These are phyloP conservation scores for Lichtheimia ornata DNA, from an alignment of 371 early-diverging fungal species.

Conservation along the genomic window DNA sequence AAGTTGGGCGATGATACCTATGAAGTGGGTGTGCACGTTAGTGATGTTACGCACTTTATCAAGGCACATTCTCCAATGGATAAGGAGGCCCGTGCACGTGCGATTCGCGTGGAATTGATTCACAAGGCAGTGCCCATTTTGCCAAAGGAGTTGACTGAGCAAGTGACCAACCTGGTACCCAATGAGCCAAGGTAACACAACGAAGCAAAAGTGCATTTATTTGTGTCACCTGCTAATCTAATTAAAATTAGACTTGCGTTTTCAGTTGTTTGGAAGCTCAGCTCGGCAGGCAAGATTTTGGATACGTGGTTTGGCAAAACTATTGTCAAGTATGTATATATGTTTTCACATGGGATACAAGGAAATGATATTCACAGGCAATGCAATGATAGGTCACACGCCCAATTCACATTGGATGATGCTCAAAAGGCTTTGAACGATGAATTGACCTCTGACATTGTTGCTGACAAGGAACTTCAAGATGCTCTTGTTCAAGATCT, in stretches of 20 bases:
- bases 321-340: conserved; percentile 61
- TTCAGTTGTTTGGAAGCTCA: conserved; percentile 85
- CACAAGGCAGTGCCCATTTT: conserved; percentile 95
- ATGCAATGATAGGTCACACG: conserved; percentile 45
- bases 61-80: conserved; percentile 83
- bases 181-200: conserved; percentile 2
- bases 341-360: not conserved
- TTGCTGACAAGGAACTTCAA: conserved; percentile 1
- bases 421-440: conserved; percentile 81
- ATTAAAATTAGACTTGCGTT: conserved; percentile 66
- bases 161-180: conserved; percentile 42
- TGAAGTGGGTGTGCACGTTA: conserved; percentile 95
- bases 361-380: not conserved
- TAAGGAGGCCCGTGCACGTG: conserved; percentile 84
- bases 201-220: not conserved
- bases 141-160: conserved; percentile 85
- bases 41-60: conserved; percentile 97
- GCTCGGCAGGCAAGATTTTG: conserved; percentile 60
- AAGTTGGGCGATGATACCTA: conserved; percentile 65
- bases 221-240: not conserved
- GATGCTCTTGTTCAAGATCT: conserved; percentile 49
- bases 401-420: conserved; percentile 81
- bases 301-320: conserved; percentile 72
- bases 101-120: conserved; percentile 94
- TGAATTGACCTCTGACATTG: conserved; percentile 8